Conservation (phyloP, 2,329 filamentous ascomycete species). For the Diplodia scrobiculata region DNA sequence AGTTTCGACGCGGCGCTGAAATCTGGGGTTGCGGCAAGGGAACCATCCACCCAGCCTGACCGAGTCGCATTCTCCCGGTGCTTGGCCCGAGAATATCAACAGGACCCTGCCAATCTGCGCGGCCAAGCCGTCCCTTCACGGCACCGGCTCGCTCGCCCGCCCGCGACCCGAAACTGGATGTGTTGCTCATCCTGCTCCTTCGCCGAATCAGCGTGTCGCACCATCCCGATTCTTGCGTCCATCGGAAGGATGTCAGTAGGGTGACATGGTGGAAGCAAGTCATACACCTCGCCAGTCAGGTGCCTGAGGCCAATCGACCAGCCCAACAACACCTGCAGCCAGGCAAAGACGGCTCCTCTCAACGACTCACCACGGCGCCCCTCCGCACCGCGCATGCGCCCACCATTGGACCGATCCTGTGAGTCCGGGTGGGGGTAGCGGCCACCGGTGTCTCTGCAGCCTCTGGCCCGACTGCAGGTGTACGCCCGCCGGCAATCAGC, state of each 20-base stretch:
- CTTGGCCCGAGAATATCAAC: slow-evolving; percentile 2
- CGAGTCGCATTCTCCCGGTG: slow-evolving; percentile 5
- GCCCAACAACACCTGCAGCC: slow-evolving; percentile 22
- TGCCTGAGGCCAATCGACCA: slow-evolving; percentile 17
- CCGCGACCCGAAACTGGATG: neutral
- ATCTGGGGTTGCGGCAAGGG: slow-evolving; percentile 19
- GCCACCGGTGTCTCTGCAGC: slow-evolving; percentile 18
- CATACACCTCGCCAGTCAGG: slow-evolving; percentile 25
- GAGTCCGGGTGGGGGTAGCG: slow-evolving; percentile 9
- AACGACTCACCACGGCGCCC: slow-evolving; percentile 1
- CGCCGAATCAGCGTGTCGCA: slow-evolving; percentile 21
- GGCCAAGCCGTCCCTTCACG: neutral
- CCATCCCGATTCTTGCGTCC: slow-evolving; percentile 17
- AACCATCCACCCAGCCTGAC: neutral
- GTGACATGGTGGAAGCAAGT: slow-evolving; percentile 24
- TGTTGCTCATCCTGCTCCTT: slow-evolving; percentile 1
- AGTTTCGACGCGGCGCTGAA: slow-evolving; percentile 16
- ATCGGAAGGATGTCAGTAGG: slow-evolving; percentile 22
- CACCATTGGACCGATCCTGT: slow-evolving; percentile 18
- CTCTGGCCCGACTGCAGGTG: neutral
- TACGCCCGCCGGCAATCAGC: neutral
- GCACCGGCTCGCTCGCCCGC: neutral
- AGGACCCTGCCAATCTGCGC: slow-evolving; percentile 5
- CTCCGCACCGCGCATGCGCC: slow-evolving; percentile 8
- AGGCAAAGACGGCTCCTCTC: neutral